phyloP scores from a whole-genome alignment of 2,329 filamentous ascomycete species.

The Stemphylium beticola region DNA sequence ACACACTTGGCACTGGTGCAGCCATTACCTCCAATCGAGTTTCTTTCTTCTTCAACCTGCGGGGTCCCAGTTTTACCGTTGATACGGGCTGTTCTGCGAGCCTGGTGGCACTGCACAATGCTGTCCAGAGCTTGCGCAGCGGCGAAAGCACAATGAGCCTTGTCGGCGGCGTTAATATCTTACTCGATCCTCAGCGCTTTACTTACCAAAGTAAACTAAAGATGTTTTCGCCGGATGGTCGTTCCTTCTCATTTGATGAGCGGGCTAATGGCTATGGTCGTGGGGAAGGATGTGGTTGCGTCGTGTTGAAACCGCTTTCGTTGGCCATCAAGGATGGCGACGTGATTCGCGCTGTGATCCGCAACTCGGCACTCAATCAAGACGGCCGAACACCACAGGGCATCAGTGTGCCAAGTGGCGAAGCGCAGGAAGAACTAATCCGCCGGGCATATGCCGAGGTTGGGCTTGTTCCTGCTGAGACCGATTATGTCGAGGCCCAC shows the following conservation, averaged over 20 bases:
- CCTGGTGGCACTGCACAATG: conserved; percentile 28
- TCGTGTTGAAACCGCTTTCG: conserved; percentile 34
- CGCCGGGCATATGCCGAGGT: background rate
- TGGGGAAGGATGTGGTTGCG: conserved; percentile 61
- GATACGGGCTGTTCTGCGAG: conserved; percentile 37
- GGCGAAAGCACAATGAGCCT: conserved; percentile 10
- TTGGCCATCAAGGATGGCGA: conserved; percentile 26
- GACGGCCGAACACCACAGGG: background rate
- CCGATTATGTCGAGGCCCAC: background rate
- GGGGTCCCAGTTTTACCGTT: conserved; percentile 29
- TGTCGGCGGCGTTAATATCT: background rate
- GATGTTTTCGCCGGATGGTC: conserved; percentile 26
- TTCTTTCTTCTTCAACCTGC: conserved; percentile 33
- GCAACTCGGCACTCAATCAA: conserved; percentile 3
- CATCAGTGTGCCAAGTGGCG: background rate
- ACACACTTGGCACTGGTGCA: background rate
- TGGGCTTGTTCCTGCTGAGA: background rate
- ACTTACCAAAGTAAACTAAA: background rate
- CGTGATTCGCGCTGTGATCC: conserved; percentile 33
- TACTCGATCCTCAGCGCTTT: too few relatives aligned
- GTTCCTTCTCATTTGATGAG: conserved; percentile 52
- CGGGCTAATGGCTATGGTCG: conserved; percentile 68
- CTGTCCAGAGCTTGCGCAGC: conserved; percentile 13
- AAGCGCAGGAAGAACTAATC: background rate
- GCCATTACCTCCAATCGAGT: conserved; percentile 23